Conservation (phyloP, 2,329 filamentous ascomycete species). For the Aspergillus piperis region DNA sequence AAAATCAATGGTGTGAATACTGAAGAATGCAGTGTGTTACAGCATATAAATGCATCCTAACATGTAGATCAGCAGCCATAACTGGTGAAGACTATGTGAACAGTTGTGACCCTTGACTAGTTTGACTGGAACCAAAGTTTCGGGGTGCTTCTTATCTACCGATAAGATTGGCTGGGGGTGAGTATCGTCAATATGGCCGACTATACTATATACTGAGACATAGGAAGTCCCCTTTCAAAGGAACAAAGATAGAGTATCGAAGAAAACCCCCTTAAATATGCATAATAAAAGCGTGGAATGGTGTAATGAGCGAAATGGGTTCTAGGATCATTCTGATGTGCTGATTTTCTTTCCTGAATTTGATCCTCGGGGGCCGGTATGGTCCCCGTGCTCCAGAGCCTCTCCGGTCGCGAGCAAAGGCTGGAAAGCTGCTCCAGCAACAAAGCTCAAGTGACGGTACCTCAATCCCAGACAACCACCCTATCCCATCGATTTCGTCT, state of each 20-base stretch:
- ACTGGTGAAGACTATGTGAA: neutral
- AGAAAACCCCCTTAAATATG: neutral
- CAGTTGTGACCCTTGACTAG: neutral
- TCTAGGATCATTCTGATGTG: neutral
- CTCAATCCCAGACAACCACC: constrained; percentile 9
- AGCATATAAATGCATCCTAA: neutral
- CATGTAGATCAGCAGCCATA: neutral
- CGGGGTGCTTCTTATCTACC: neutral
- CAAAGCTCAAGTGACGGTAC: constrained; percentile 3
- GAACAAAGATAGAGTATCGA: neutral
- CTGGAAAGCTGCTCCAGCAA: constrained; percentile 7
- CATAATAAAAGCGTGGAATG: neutral
- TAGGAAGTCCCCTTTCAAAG: neutral
- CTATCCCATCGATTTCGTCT: constrained; percentile 7
- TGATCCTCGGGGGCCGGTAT: neutral
- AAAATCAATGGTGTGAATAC: neutral
- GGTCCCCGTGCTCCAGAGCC: constrained; percentile 11
- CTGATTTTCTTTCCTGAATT: neutral
- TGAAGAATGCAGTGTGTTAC: neutral
- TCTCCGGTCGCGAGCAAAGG: constrained; percentile 14
- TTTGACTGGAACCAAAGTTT: neutral
- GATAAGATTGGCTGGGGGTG: neutral
- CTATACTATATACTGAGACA: neutral
- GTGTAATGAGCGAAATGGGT: neutral
- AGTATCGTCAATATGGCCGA: neutral